A percentile compares a stretch with the other conserved stretches of the same genome.
phyloP scores from a whole-genome alignment of 208 protist genomes.

The Leptomonas pyrrhocoris region DNA sequence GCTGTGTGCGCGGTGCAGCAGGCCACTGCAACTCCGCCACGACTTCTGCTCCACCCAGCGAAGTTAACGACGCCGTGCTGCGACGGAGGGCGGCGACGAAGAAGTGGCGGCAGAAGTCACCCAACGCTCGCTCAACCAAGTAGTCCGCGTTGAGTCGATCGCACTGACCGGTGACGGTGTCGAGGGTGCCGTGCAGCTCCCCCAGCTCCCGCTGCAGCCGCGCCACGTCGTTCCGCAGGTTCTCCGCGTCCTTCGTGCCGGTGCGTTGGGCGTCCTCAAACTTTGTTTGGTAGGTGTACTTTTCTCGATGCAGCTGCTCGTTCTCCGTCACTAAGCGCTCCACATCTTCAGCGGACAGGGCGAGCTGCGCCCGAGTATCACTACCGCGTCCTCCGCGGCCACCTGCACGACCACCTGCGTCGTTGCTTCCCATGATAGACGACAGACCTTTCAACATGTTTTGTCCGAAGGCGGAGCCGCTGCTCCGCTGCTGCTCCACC shows the following conservation, averaged over 20 bases:
- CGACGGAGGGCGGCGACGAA: conserved; percentile 19
- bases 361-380: conserved; percentile 15
- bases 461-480: conserved; percentile 56
- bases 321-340: conserved; percentile 75
- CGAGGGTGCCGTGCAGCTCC: conserved; percentile 50
- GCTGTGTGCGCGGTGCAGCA: not conserved
- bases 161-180: conserved; percentile 35
- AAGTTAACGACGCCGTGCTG: not conserved
- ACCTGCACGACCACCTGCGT: conserved; percentile 19
- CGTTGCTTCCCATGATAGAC: conserved; percentile 62
- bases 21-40: conserved; percentile 19
- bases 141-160: conserved; percentile 55
- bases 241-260: conserved; percentile 15
- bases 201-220: conserved; percentile 40
- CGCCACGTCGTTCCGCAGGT: conserved; percentile 23
- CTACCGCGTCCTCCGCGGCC: conserved; percentile 1
- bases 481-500: conserved; percentile 38
- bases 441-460: conserved; percentile 76
- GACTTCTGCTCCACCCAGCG: not conserved
- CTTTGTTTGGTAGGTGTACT: conserved; percentile 57
- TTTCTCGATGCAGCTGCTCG: conserved; percentile 69
- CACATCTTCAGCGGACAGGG: conserved; percentile 57
- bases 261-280: conserved; percentile 42
- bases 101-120: conserved; percentile 73
- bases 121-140: conserved; percentile 43